Evolutionary conservation across 257 asterid species (phyloP), one percentile per base, ranked within the genome.

Genomic region (Nicotiana otophora): DNA sequence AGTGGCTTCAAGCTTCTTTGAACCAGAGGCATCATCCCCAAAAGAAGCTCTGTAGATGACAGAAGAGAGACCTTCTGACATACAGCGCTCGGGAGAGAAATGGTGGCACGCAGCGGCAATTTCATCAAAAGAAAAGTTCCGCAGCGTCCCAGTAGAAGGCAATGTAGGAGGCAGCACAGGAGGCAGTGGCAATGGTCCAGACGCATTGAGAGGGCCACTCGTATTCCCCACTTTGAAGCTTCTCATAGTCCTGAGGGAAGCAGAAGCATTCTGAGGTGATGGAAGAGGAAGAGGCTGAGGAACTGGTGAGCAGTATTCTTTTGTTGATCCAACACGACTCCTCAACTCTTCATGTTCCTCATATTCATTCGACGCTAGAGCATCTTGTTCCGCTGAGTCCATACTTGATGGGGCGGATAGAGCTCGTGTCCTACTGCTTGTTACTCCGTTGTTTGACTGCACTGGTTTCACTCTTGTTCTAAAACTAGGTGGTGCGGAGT

Each of bases 251-350:
- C 89, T 93, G 34, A 95, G 89, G 65, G 92, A 68, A 55, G 84
- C 84, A 51, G 61, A 20, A 0, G 87, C 83, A 77, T 81, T 88
- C 67, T 87, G 89, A 31, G 97, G 94, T 1, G 98, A 90, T 0
- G 98, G 99, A 36, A 95, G 98, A 64, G 99, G 99, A 84, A 95
- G 98, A 10, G 99, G 99, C 78, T 92, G 99, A 86, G 99, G 98
- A 68, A 84, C 84, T 1, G 92, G 91, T 3, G 95, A 87, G 66
- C 81, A 90, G 86, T 86, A 76, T 69, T 94, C 97, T 83, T 90
- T 95, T 88, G 83, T 88, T 7, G 95, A 92, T 57, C 95, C 97
- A 76, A 86, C 81, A 7, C 91, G 94, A 82, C 85, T 80, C 88
- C 85, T 91, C 85, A 88, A 85, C 80, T 91, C 98, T 64, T 90